Percentiles rank a stretch among this genome's conserved stretches.
These are phyloP conservation scores for Eucalyptus erythrocorys DNA, from an alignment of 345 rosid species.

Conservation along the genomic window DNA sequence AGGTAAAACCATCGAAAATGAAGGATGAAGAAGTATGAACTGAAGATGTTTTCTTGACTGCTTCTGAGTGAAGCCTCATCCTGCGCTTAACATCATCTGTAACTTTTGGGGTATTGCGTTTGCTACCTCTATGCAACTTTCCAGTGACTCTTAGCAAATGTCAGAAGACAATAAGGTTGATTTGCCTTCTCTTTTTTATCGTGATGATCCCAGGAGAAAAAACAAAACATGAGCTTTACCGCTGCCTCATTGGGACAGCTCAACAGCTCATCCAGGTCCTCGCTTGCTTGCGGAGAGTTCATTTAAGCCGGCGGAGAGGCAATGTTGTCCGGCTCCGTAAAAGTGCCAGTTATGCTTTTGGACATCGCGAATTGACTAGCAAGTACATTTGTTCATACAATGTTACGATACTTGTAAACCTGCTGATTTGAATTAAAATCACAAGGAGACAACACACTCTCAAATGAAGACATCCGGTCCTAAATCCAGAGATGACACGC, in stretches of 20 bases:
- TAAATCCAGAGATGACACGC: background rate
- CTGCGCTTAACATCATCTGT: background rate
- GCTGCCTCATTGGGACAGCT: background rate
- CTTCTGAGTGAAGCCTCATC: background rate
- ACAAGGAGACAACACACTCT: background rate
- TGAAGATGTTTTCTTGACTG: background rate
- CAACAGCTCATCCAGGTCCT: background rate
- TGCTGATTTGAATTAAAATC: background rate
- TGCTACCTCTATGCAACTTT: background rate
- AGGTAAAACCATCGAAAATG: background rate
- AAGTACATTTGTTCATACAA: background rate
- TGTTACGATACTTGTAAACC: background rate
- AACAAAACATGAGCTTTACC: background rate
- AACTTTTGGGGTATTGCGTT: background rate
- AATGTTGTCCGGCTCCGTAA: background rate
- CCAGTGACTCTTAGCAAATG: background rate
- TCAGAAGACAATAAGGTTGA: background rate
- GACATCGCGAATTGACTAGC: background rate
- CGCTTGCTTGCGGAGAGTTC: background rate
- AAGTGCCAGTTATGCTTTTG: background rate
- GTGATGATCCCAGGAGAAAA: background rate
- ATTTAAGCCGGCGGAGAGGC: background rate
- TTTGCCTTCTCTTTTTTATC: background rate
- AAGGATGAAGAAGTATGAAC: background rate
- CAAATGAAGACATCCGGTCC: background rate